Percentiles rank a stretch among this genome's conserved stretches.
These are phyloP conservation scores for Turnera subulata DNA, from an alignment of 345 rosid genomes.

Conservation along the genomic window DNA sequence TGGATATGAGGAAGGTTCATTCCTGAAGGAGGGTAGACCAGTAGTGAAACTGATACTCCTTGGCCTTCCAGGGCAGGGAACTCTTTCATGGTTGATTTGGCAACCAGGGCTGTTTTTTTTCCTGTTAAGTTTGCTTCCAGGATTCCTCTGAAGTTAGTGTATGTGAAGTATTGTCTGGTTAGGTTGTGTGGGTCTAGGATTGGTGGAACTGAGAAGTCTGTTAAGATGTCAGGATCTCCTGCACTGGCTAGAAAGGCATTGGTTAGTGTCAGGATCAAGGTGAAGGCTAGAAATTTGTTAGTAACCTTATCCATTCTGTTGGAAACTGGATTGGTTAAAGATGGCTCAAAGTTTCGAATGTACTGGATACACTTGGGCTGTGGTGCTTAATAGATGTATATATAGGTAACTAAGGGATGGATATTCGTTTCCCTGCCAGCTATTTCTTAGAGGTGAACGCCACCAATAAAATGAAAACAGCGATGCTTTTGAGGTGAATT, in stretches of 20 bases:
- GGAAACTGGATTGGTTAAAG: too few relatives aligned
- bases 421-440: too few relatives aligned
- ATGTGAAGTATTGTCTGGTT: constrained; percentile 20
- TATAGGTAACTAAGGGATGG: neutral
- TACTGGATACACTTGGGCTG: neutral
- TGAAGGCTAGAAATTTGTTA: neutral
- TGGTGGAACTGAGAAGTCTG: constrained; percentile 24
- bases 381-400: neutral
- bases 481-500: too few relatives aligned
- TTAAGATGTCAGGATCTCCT: constrained; percentile 18
- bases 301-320: constrained; percentile 6
- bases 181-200: constrained; percentile 11
- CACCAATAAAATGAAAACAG: too few relatives aligned
- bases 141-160: constrained; percentile 13
- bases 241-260: constrained; percentile 2
- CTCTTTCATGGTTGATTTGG: constrained; percentile 15
- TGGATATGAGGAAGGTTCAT: constrained; percentile 24
- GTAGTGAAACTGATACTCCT: constrained; percentile 14
- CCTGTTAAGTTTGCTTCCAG: constrained; percentile 7
- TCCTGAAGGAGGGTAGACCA: constrained; percentile 20
- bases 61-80: constrained; percentile 25
- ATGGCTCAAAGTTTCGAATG: too few relatives aligned
- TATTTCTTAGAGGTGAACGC: too few relatives aligned
- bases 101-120: neutral
- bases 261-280: neutral